These are phyloP conservation scores for Saccharomyces hybrid DNA, from an alignment of 1,139 yeast species.

Conservation along the genomic window DNA sequence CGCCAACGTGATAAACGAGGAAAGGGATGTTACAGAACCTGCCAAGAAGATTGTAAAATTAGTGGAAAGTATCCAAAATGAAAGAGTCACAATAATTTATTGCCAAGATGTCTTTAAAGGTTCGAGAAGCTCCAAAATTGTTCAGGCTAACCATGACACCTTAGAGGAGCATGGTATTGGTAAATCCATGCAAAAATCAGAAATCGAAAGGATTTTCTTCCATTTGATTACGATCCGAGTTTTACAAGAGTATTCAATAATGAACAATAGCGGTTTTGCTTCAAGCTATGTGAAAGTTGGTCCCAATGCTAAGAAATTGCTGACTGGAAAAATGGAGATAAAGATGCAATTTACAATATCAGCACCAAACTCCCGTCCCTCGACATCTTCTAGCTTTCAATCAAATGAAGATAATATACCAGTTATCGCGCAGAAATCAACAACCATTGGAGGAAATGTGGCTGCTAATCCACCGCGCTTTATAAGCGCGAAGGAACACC, in stretches of 20 bases:
- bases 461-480: conserved; percentile 16
- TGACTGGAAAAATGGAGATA: conserved; percentile 41
- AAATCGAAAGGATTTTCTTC: conserved; percentile 75
- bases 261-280: conserved; percentile 74
- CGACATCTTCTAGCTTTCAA: conserved; percentile 11
- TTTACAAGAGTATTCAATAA: conserved; percentile 62
- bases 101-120: conserved; percentile 85
- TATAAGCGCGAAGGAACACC: conserved; percentile 26
- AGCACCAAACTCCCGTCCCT: conserved; percentile 16
- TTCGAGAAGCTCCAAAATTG: conserved; percentile 53
- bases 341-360: conserved; percentile 38
- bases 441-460: background rate
- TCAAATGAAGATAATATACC: conserved; percentile 5
- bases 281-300: conserved; percentile 65
- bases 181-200: conserved; percentile 51
- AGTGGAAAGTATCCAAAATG: conserved; percentile 49
- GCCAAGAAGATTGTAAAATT: conserved; percentile 55
- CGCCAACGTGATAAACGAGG: conserved; percentile 39
- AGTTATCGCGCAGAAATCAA: background rate
- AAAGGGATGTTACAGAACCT: conserved; percentile 60
- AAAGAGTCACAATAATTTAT: conserved; percentile 66
- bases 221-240: conserved; percentile 64
- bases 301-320: conserved; percentile 41
- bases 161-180: conserved; percentile 67
- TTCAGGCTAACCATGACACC: conserved; percentile 53